phyloP scores from a whole-genome alignment of 495 filamentous ascomycete genomes.

The Neurospora cerealis region DNA sequence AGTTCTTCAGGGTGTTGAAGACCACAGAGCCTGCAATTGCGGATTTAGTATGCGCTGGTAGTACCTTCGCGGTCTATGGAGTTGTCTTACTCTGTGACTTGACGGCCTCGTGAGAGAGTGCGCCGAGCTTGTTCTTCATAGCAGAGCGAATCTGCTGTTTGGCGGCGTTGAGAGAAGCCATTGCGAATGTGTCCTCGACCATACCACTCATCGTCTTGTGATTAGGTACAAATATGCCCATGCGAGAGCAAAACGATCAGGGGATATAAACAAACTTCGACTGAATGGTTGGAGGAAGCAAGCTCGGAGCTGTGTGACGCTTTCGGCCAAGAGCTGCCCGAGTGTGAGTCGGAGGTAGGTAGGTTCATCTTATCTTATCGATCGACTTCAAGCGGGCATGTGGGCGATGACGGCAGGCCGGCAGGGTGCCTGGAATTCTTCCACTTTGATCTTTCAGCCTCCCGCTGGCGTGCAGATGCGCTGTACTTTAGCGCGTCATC shows the following conservation, averaged over 20 bases:
- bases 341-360: background rate
- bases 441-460: background rate
- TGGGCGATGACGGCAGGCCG: background rate
- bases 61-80: background rate
- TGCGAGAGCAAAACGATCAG: background rate
- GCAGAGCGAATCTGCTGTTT: constrained; percentile 65
- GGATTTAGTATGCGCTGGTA: constrained; percentile 2
- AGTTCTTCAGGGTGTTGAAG: constrained; percentile 44
- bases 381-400: background rate
- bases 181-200: constrained; percentile 6
- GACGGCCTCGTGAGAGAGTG: constrained; percentile 47
- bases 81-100: constrained; percentile 51
- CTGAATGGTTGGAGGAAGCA: background rate
- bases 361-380: background rate
- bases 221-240: background rate
- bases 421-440: background rate
- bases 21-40: constrained; percentile 44
- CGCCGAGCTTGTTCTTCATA: constrained; percentile 54
- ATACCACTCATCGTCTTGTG: background rate
- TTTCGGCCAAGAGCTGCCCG: background rate
- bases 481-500: background rate
- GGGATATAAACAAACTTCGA: background rate
- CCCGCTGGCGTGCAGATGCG: background rate
- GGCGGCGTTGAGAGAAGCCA: constrained; percentile 34
- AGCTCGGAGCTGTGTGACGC: background rate